Conservation (phyloP, 768 basidiomycete species). For the Termitomyces sp. region DNA sequence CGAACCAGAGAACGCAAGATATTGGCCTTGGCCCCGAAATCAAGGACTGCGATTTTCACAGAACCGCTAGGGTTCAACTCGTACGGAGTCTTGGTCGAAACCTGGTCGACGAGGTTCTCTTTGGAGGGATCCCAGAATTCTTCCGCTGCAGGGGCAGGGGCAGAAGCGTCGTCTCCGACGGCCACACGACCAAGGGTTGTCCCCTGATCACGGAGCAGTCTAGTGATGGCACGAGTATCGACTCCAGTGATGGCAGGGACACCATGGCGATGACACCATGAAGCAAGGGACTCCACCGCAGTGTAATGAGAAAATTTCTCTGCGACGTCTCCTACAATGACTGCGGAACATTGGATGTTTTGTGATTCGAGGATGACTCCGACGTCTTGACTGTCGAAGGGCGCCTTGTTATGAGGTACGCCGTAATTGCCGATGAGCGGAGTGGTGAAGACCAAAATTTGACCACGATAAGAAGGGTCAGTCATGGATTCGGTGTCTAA, state of each 20-base stretch:
- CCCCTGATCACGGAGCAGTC: slow-evolving; percentile 91
- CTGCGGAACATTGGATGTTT: slow-evolving; percentile 85
- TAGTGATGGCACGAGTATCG: slow-evolving; percentile 95
- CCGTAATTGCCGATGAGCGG: slow-evolving; percentile 99
- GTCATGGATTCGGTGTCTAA: slow-evolving; percentile 99
- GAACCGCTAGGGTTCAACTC: slow-evolving; percentile 83
- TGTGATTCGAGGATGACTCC: slow-evolving; percentile 88
- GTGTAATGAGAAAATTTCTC: slow-evolving; percentile 93
- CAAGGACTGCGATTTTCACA: slow-evolving; percentile 91
- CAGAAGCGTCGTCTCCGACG: slow-evolving; percentile 66
- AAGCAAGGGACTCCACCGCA: slow-evolving; percentile 88
- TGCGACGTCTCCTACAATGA: slow-evolving; percentile 93
- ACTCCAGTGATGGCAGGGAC: slow-evolving; percentile 96
- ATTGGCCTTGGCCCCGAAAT: slow-evolving; percentile 98
- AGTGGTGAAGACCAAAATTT: slow-evolving; percentile 98
- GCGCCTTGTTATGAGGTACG: slow-evolving; percentile 78
- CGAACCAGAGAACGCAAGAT: slow-evolving; percentile 90
- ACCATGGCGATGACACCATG: slow-evolving; percentile 89
- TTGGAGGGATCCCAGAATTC: slow-evolving; percentile 91
- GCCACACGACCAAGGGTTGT: slow-evolving; percentile 93
- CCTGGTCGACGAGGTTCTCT: slow-evolving; percentile 93
- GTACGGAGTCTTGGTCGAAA: slow-evolving; percentile 84
- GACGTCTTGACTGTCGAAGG: slow-evolving; percentile 70
- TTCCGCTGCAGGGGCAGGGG: slow-evolving; percentile 53
- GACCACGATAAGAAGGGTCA: slow-evolving; percentile 96